phyloP scores from a whole-genome alignment of 2,329 filamentous ascomycete species.

The Alternaria brassicicola region DNA sequence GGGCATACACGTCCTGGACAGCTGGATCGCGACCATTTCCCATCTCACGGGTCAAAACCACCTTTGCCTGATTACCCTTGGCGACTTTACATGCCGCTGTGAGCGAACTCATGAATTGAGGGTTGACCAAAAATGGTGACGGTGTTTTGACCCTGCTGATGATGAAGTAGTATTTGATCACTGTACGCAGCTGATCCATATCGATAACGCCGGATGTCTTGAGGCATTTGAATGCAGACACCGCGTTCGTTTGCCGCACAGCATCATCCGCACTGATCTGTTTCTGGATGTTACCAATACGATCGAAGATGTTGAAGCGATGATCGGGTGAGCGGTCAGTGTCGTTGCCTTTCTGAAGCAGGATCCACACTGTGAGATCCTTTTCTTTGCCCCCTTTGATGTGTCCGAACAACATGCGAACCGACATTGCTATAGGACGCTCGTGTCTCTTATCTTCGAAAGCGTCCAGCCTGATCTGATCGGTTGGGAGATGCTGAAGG shows the following conservation, averaged over 20 bases:
- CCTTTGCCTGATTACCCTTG: neutral
- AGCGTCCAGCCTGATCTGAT: neutral
- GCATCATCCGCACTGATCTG: neutral
- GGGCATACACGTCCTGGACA: neutral
- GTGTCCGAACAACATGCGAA: neutral
- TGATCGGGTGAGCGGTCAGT: neutral
- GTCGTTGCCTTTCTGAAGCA: neutral
- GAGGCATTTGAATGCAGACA: neutral
- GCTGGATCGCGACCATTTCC: neutral
- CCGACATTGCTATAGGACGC: neutral
- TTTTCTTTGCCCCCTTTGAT: neutral
- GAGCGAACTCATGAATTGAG: neutral
- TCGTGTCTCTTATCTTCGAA: neutral
- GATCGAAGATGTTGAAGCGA: neutral
- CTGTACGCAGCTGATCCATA: neutral
- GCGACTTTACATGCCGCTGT: neutral
- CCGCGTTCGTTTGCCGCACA: neutral
- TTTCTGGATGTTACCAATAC: neutral
- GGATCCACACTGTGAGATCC: neutral
- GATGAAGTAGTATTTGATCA: neutral
- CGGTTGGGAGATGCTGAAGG: neutral
- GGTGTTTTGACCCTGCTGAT: neutral
- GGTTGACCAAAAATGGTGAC: neutral
- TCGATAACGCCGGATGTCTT: neutral
- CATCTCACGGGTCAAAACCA: neutral